These are phyloP conservation scores for Termitomyces sp. DNA, from an alignment of 768 basidiomycete genomes.

Conservation along the genomic window DNA sequence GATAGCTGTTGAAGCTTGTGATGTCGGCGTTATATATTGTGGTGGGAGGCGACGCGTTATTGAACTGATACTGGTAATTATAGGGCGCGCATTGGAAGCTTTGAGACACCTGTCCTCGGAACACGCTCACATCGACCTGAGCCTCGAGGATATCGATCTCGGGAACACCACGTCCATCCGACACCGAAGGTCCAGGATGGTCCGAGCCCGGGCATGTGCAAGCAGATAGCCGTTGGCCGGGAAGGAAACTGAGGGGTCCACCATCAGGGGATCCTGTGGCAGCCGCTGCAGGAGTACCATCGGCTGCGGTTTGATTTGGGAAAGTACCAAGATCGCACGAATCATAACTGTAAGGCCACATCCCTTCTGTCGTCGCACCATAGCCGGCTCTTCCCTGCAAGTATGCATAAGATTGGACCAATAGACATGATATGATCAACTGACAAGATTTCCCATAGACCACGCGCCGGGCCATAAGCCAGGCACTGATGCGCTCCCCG, in stretches of 20 bases:
- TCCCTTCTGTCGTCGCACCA: slow-evolving; percentile 86
- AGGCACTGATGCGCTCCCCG: slow-evolving; percentile 55
- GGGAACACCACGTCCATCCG: slow-evolving; percentile 74
- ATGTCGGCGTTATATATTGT: slow-evolving; percentile 48
- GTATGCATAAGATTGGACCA: not conserved
- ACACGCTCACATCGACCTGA: slow-evolving; percentile 54
- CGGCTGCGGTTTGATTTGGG: slow-evolving; percentile 69
- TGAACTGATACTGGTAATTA: slow-evolving; percentile 65
- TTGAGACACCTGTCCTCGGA: slow-evolving; percentile 73
- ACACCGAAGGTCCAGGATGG: slow-evolving; percentile 81
- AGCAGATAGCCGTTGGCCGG: slow-evolving; percentile 83
- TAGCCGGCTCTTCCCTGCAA: slow-evolving; percentile 77
- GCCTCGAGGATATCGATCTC: slow-evolving; percentile 95
- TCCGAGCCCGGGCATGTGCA: slow-evolving; percentile 87
- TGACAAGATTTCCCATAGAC: slow-evolving; percentile 75
- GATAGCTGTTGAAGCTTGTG: slow-evolving; percentile 65
- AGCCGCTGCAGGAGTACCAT: slow-evolving; percentile 58
- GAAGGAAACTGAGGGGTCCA: slow-evolving; percentile 66
- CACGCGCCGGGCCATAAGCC: slow-evolving; percentile 88
- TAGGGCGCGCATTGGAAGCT: slow-evolving; percentile 81
- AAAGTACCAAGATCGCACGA: slow-evolving; percentile 86
- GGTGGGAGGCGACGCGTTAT: slow-evolving; percentile 49
- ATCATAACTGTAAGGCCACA: slow-evolving; percentile 86
- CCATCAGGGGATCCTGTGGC: slow-evolving; percentile 52
- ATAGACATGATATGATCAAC: slow-evolving; percentile 12